phyloP scores from a whole-genome alignment of 176 grass and related monocot species.

The Triticum aestivum region DNA sequence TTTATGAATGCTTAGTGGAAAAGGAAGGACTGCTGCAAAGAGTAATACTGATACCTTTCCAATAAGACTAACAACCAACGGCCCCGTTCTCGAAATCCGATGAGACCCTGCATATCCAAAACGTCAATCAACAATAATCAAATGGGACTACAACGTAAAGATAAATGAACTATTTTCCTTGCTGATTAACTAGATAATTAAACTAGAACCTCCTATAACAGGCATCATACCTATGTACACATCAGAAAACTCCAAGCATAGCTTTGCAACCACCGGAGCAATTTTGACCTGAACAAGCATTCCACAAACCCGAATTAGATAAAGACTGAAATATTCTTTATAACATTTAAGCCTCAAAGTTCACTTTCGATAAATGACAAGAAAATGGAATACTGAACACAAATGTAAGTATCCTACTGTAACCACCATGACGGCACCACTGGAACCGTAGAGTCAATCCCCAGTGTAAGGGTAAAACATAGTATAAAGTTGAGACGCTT shows the following conservation, averaged over 20 bases:
- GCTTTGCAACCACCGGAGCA: slow-evolving; percentile 61
- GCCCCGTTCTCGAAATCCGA: slow-evolving; percentile 59
- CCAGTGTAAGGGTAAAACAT: not conserved
- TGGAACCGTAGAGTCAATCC: not conserved
- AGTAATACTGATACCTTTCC: slow-evolving; percentile 70
- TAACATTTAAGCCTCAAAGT: slow-evolving; percentile 5
- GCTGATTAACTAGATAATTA: not conserved
- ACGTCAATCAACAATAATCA: slow-evolving; percentile 19
- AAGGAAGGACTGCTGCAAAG: not conserved
- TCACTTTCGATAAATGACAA: slow-evolving; percentile 25
- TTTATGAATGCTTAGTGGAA: not conserved
- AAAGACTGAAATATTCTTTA: slow-evolving; percentile 17
- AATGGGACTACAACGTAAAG: not conserved
- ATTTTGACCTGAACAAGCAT: slow-evolving; percentile 69
- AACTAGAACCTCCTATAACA: not conserved
- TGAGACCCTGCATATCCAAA: slow-evolving; percentile 59
- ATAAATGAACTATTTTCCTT: slow-evolving; percentile 10
- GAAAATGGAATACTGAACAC: not conserved
- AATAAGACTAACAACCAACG: slow-evolving; percentile 66
- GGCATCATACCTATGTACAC: slow-evolving; percentile 75
- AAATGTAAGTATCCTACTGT: slow-evolving; percentile 25
- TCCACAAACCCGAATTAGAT: slow-evolving; percentile 1
- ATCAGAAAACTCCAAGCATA: slow-evolving; percentile 87
- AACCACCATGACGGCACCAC: not conserved
- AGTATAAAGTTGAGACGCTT: too few relatives aligned